Evolutionary conservation across 305 asterid genomes (phyloP).

Genomic region (Solanum aculeatissimum): DNA sequence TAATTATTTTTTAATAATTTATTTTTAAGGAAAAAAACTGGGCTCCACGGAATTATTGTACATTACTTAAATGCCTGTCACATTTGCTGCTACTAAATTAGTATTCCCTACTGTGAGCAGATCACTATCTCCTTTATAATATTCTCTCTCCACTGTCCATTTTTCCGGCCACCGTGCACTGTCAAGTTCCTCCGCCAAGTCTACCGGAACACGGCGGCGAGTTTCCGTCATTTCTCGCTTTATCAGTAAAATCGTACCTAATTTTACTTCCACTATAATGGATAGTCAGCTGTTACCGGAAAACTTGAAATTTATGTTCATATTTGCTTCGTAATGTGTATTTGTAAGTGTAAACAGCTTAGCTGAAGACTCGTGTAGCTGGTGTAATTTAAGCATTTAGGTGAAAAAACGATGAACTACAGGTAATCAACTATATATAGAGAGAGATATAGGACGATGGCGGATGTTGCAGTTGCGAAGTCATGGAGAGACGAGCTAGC

Average conservation of each 20-base stretch:
- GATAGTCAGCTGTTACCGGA: background rate
- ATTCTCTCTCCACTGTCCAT: background rate
- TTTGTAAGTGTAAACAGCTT: background rate
- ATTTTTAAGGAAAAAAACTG: background rate
- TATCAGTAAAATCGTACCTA: background rate
- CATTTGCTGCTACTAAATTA: background rate
- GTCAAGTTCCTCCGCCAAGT: background rate
- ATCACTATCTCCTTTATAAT: background rate
- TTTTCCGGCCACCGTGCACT: background rate
- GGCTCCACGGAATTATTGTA: background rate
- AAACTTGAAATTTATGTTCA: background rate
- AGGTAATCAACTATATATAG: background rate
- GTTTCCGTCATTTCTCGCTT: background rate
- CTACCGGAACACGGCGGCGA: background rate
- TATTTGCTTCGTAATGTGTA: background rate
- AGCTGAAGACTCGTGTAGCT: background rate
- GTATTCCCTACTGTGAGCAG: background rate
- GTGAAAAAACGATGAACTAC: background rate
- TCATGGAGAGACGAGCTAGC: slow-evolving; percentile 78
- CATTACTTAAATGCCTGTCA: background rate
- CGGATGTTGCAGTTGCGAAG: slow-evolving; percentile 32
- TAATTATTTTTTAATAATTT: background rate
- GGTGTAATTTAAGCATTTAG: background rate
- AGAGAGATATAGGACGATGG: slow-evolving; percentile 22
- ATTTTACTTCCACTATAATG: background rate